Percentiles rank a stretch among this genome's conserved stretches.
phyloP scores from a whole-genome alignment of 1,284 basidiomycete genomes.

The Ceratobasidium sp. region DNA sequence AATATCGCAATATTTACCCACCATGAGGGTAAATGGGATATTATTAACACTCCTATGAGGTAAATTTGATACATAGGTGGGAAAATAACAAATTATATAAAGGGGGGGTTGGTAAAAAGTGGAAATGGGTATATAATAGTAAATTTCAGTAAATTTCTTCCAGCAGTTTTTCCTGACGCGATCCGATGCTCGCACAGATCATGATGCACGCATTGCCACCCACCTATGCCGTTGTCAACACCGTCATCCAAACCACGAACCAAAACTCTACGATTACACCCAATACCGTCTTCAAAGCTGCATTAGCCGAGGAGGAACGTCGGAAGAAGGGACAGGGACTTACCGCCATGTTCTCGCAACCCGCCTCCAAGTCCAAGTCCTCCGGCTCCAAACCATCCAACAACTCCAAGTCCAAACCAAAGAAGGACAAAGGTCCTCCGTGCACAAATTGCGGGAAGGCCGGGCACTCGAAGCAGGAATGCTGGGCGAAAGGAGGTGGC shows the following conservation, averaged over 20 bases:
- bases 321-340: constrained; percentile 15
- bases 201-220: constrained; percentile 21
- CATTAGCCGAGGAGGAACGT: constrained; percentile 24
- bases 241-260: constrained; percentile 11
- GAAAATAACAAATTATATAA: not conserved
- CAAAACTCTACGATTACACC: not conserved
- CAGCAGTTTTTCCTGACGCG: constrained; percentile 17
- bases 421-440: constrained; percentile 7
- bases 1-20: not conserved
- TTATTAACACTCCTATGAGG: not conserved
- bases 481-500: constrained; percentile 52
- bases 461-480: constrained; percentile 20
- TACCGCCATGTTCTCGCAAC: constrained; percentile 3
- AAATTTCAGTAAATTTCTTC: constrained; percentile 16
- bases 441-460: constrained; percentile 17
- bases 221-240: constrained; percentile 22
- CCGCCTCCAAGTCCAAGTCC: not conserved
- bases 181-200: not conserved
- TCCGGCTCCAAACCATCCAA: not conserved
- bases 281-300: constrained; percentile 13
- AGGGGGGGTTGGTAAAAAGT: constrained; percentile 1
- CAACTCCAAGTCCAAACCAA: not conserved
- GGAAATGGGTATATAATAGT: constrained; percentile 16
- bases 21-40: not conserved
- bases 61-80: not conserved